phyloP scores from a whole-genome alignment of 1,284 basidiomycete genomes.

The Cutaneotrichosporon mucoides region DNA sequence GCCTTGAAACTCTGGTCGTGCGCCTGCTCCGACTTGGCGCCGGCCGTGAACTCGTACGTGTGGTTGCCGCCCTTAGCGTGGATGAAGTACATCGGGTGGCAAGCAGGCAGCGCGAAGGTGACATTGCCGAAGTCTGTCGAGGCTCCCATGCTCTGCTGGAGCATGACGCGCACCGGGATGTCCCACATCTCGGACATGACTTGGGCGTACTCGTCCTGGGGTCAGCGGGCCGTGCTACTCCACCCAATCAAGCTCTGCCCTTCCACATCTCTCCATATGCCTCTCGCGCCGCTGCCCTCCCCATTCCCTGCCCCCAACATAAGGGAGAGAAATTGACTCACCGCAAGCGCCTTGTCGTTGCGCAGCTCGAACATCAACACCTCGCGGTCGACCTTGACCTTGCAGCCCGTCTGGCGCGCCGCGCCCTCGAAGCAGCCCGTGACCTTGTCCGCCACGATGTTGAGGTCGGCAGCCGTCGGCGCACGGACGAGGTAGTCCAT shows the following conservation, averaged over 20 bases:
- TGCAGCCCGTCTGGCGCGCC: slow-evolving; percentile 65
- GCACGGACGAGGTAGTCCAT: slow-evolving; percentile 66
- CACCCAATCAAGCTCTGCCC: background rate
- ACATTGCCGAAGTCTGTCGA: slow-evolving; percentile 20
- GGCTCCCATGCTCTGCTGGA: slow-evolving; percentile 1
- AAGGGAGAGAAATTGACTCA: slow-evolving; percentile 2
- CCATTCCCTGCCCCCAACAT: too few species aligned
- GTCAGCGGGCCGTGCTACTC: background rate
- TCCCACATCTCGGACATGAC: slow-evolving; percentile 10
- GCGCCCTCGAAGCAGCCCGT: slow-evolving; percentile 65
- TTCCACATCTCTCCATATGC: too few species aligned
- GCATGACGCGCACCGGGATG: background rate
- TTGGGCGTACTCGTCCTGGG: slow-evolving; percentile 3
- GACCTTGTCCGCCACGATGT: slow-evolving; percentile 55
- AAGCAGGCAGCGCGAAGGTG: slow-evolving; percentile 15
- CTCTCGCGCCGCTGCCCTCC: too few species aligned
- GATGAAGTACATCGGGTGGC: slow-evolving; percentile 24
- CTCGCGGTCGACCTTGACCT: slow-evolving; percentile 53
- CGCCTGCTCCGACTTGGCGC: slow-evolving; percentile 16
- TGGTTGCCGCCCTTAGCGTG: slow-evolving; percentile 23
- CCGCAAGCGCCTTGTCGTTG: slow-evolving; percentile 19
- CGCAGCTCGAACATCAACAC: slow-evolving; percentile 57
- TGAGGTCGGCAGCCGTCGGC: slow-evolving; percentile 58
- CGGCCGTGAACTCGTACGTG: slow-evolving; percentile 26
- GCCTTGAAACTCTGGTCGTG: slow-evolving; percentile 36